Base-by-base conservation (phyloP, 2,329 filamentous ascomycete species). In the Colletotrichum nymphaeae region DNA sequence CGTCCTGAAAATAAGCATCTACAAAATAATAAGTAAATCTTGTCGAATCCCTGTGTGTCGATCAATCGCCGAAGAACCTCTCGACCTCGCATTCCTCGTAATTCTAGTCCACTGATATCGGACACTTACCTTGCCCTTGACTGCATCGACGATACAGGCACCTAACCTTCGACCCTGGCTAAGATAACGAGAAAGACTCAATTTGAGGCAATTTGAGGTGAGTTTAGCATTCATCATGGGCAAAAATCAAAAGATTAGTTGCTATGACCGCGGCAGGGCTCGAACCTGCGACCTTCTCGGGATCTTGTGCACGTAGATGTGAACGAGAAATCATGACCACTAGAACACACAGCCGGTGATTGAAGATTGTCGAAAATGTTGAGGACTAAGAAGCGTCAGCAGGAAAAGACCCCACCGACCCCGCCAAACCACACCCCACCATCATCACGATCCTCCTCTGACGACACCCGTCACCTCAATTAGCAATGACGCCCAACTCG, bases 291-390 rank as follows among this genome's bases (percentile, higher is more conserved):
- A 68, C 66, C 66, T 68, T 68, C 66, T 63, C 66, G 66, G 66
- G 66, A 68, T 68, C 65, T 63, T 56, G 66, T 63, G 66, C 58
- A 68, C 66, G 56, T 63, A 63, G 24, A 35, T 68, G 66, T 68
- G 66, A 68, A 68, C 66, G 66, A 68, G 66, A 68, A 68, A 68
- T 67, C 65, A 68, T 68, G 55, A 68, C 66, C 66, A 68, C 66
- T 68, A 68, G 66, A 68, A 68, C 66, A 68, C 66, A 68, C 66
- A 68, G 66, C 66, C 66, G 66, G 19, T 53, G 16, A n/a, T 46
- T 63, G 24, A 4, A 0, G 1, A 2, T 0, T 5, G 12, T 12
- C 9, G 1, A 2, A 1, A 12, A 32, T 1, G 0, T 56, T 49
- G 19, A 2, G 26, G 4, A 8, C 42, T 30, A 56, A 19, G 5